A percentile compares a stretch with the other conserved stretches of the same genome.
Conservation (phyloP, 2,329 filamentous ascomycete genomes). For the Sphaerulina vaccinii region DNA sequence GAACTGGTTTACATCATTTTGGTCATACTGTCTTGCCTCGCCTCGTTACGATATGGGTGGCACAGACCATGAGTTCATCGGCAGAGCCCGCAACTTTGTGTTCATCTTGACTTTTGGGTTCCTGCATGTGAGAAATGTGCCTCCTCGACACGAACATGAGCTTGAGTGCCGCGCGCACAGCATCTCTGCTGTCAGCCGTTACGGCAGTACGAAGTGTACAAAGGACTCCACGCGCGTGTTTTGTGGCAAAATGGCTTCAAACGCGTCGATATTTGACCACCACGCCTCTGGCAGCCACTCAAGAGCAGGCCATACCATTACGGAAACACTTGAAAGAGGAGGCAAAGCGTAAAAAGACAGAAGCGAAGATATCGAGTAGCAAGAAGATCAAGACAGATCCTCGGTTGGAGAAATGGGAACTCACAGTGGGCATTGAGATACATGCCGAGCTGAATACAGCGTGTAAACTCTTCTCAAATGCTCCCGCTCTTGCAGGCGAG, state of each 20-base stretch:
- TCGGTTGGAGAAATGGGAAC: conserved; percentile 68
- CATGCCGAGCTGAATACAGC: conserved; percentile 92
- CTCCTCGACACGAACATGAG: conserved; percentile 9
- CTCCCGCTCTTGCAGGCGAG: conserved; percentile 37
- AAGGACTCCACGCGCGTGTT: conserved; percentile 29
- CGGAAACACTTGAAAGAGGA: conserved; percentile 45
- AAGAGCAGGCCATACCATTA: conserved; percentile 35
- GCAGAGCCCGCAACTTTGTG: conserved; percentile 1
- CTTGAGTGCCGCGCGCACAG: neutral
- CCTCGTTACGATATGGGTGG: too few species aligned
- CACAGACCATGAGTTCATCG: conserved; percentile 1
- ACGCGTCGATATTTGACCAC: conserved; percentile 27
- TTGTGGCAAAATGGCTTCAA: conserved; percentile 34
- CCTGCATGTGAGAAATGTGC: neutral
- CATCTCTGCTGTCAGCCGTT: neutral
- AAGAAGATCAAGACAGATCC: conserved; percentile 23
- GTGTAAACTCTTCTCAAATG: conserved; percentile 82
- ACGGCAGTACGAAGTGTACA: neutral
- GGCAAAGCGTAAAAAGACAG: conserved; percentile 34
- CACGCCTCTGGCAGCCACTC: conserved; percentile 9
- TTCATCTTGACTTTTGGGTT: neutral
- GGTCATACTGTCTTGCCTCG: too few species aligned
- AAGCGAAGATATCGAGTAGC: conserved; percentile 12
- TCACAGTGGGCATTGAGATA: conserved; percentile 95
- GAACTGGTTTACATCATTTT: neutral